Evolutionary conservation across 495 filamentous ascomycete genomes (phyloP).

Genomic region (Coniosporium apollinis): DNA sequence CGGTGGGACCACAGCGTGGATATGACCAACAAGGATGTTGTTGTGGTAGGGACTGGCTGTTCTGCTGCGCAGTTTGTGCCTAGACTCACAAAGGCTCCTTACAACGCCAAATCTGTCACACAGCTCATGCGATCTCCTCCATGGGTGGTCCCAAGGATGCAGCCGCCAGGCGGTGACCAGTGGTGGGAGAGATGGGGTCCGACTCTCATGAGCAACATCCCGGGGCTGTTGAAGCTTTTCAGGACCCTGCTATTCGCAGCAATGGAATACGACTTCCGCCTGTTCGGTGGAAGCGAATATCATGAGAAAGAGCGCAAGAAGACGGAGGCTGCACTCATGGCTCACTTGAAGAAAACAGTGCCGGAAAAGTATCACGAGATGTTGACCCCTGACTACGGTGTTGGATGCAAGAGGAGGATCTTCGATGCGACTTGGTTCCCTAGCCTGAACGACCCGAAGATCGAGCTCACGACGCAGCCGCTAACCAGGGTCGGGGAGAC

Average conservation of each 20-base stretch:
- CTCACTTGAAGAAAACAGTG: conserved; percentile 31
- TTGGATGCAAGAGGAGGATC: conserved; percentile 43
- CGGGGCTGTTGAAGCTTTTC: conserved; percentile 24
- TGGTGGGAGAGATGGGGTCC: conserved; percentile 29
- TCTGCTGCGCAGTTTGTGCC: conserved; percentile 19
- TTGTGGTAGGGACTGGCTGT: conserved; percentile 21
- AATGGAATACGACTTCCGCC: conserved; percentile 20
- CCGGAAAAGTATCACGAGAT: conserved; percentile 49
- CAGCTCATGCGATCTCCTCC: conserved; percentile 48
- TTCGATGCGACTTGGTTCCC: conserved; percentile 39
- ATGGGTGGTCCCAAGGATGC: conserved; percentile 33
- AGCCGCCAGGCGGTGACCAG: conserved; percentile 21
- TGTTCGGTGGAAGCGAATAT: conserved; percentile 10
- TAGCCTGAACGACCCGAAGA: conserved; percentile 33
- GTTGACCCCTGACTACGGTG: conserved; percentile 40
- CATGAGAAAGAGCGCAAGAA: conserved; percentile 8
- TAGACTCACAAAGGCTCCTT: conserved; percentile 14
- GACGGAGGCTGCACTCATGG: conserved; percentile 14
- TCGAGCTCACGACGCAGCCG: conserved; percentile 41
- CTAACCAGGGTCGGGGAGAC: conserved; percentile 30
- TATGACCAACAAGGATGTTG: conserved; percentile 18
- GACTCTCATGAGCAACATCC: conserved; percentile 25
- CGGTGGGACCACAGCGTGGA: conserved; percentile 17
- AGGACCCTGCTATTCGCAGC: conserved; percentile 22
- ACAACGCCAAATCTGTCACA: conserved; percentile 36